A percentile compares a stretch with the other conserved stretches of the same genome.
phyloP scores from a whole-genome alignment of 1,284 basidiomycete species.

The Cryptococcus wingfieldii region DNA sequence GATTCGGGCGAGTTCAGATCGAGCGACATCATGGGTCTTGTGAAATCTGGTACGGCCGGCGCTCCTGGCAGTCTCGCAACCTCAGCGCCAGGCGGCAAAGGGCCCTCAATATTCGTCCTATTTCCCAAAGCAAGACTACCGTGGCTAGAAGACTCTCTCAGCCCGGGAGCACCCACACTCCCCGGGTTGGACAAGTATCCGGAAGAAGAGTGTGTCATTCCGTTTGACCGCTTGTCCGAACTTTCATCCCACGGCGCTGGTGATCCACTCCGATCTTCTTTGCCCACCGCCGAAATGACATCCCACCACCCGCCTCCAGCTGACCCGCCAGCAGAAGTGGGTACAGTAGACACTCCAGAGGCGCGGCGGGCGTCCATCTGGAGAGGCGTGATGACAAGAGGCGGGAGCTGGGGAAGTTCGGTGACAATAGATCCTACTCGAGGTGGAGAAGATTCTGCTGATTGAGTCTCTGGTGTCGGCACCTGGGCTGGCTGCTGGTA shows the following conservation, averaged over 20 bases:
- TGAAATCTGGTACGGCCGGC: constrained; percentile 9
- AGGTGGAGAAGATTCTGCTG: not conserved
- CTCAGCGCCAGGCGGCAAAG: constrained; percentile 30
- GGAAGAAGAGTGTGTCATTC: not conserved
- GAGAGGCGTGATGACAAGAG: constrained; percentile 13
- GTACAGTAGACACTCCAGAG: not conserved
- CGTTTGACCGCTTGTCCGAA: not conserved
- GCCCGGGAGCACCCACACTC: not conserved
- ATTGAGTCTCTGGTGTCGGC: not conserved
- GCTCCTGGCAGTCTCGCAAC: constrained; percentile 10
- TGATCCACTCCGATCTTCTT: constrained; percentile 1
- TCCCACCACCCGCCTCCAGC: constrained; percentile 36
- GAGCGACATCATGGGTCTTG: constrained; percentile 5
- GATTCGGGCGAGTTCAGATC: not conserved
- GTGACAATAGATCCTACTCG: not conserved
- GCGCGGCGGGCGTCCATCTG: constrained; percentile 7
- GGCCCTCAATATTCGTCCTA: not conserved
- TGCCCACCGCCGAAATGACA: constrained; percentile 32
- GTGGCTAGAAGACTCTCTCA: not conserved
- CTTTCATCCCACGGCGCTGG: constrained; percentile 20
- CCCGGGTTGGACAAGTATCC: not conserved
- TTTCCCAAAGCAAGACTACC: not conserved
- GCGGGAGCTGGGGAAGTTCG: constrained; percentile 8
- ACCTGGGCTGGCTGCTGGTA: not conserved
- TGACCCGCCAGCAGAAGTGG: constrained; percentile 4